These are phyloP conservation scores for Pseudogymnoascus destructans DNA, from an alignment of 2,329 filamentous ascomycete genomes.

Conservation along the genomic window DNA sequence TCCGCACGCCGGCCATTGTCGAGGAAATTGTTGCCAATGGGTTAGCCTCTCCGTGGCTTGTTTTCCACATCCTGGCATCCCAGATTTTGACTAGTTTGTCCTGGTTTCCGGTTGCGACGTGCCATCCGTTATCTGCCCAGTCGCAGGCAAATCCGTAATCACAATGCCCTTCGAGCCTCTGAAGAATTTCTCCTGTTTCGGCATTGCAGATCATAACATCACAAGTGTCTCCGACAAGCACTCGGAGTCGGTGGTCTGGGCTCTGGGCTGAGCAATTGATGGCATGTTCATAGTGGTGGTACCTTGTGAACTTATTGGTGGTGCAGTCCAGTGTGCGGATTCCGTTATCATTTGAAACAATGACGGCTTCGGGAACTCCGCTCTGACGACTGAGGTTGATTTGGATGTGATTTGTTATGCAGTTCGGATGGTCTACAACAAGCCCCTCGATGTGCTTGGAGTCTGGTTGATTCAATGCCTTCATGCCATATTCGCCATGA, in stretches of 20 bases:
- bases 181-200: conserved; percentile 46
- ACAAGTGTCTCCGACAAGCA: conserved; percentile 56
- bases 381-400: conserved; percentile 41
- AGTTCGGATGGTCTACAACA: conserved; percentile 38
- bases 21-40: conserved; percentile 44
- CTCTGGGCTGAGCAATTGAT: conserved; percentile 64
- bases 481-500: conserved; percentile 28
- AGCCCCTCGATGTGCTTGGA: conserved; percentile 26
- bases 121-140: conserved; percentile 66
- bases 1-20: conserved; percentile 56
- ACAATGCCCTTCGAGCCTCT: conserved; percentile 48
- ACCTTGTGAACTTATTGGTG: conserved; percentile 44
- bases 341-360: conserved; percentile 48
- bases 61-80: conserved; percentile 59
- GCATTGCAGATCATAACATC: conserved; percentile 56
- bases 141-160: conserved; percentile 67
- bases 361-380: conserved; percentile 40
- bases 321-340: conserved; percentile 46
- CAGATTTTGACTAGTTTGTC: conserved; percentile 62
- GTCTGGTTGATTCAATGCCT: conserved; percentile 23
- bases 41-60: conserved; percentile 34
- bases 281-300: conserved; percentile 43
- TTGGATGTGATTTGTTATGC: conserved; percentile 54
- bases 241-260: conserved; percentile 56
- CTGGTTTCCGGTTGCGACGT: conserved; percentile 64